These are phyloP conservation scores for Russula emetica DNA, from an alignment of 768 basidiomycete species.

Conservation along the genomic window DNA sequence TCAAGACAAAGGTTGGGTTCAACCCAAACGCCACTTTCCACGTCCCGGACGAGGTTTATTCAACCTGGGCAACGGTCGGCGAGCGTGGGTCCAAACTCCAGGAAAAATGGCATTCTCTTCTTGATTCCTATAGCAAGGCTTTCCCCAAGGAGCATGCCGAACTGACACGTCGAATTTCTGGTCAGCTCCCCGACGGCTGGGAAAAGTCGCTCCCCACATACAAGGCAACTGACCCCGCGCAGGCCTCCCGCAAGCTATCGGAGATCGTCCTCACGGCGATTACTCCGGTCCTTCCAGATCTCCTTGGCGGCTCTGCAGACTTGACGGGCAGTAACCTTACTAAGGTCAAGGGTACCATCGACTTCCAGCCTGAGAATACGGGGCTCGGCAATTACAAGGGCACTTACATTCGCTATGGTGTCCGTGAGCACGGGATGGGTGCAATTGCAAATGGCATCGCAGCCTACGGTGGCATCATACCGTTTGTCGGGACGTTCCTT, in stretches of 20 bases:
- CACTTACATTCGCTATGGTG: conserved; percentile 92
- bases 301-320: conserved; percentile 87
- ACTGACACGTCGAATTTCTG: conserved; percentile 77
- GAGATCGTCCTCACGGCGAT: conserved; percentile 82
- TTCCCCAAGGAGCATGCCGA: conserved; percentile 85
- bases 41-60: conserved; percentile 69
- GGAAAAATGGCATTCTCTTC: conserved; percentile 64
- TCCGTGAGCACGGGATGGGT: conserved; percentile 96
- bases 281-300: conserved; percentile 71
- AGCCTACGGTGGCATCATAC: conserved; percentile 89
- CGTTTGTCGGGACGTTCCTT: conserved; percentile 90
- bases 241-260: conserved; percentile 89
- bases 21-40: conserved; percentile 72
- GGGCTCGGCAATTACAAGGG: conserved; percentile 80
- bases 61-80: conserved; percentile 60
- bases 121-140: conserved; percentile 65
- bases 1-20: conserved; percentile 85
- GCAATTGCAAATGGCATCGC: conserved; percentile 88
- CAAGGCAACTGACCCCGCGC: conserved; percentile 76
- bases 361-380: conserved; percentile 90
- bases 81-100: conserved; percentile 72
- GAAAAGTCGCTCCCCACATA: conserved; percentile 82
- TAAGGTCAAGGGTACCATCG: conserved; percentile 74
- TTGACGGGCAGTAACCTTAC: conserved; percentile 91
- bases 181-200: conserved; percentile 82